Base-by-base conservation (phyloP, 2,329 filamentous ascomycete species). In the Aspergillus niger region DNA sequence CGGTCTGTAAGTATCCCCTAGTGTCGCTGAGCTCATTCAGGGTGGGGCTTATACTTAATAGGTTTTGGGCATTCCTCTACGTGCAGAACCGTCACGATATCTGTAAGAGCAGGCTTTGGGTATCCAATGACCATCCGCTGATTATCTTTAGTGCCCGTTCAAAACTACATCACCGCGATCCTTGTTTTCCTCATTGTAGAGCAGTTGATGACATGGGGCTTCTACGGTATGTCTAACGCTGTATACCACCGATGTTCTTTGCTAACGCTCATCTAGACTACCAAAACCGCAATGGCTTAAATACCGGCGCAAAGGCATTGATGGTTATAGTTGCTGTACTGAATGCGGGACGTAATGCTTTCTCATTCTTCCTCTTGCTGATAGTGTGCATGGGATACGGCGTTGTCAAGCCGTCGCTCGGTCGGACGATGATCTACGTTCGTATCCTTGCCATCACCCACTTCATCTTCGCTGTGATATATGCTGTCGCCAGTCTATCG, bases 361-460 rank as follows among this genome's bases (percentile, higher is more conserved):
- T 99, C 76, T 97, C 94, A 0, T 99, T 99, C 82, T 99, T 99
- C 82, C 82, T 99, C 53, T 85, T 99, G 8, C 87, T 99, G 56
- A 98, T 99, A 67, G 95, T 99, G 32, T 99, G 95, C 77, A 99
- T 99, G 95, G 95, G 95, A 32, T 99, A 99, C 70, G 95, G 95
- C 69, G 96, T 99, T 24, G 96, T 99, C 67, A 98, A 98, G 79
- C 91, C 89, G 2, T 92, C 90, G 2, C 85, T 99, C 4, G 95
- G 95, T 60, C 91, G 89, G 71, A 93, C 92, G 11, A 99, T 99
- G 95, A 87, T 94, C 66, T 94, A 91, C 70, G 93, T 97, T 47
- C 91, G 95, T 61, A 91, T 90, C 80, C 86, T 99, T 17, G 95
- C 95, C 15, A 89, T 93, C 63, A 91, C 89, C 2, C 95, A 99